These are phyloP conservation scores for Malassezia cuniculi DNA, from an alignment of 1,284 basidiomycete species.

Conservation along the genomic window DNA sequence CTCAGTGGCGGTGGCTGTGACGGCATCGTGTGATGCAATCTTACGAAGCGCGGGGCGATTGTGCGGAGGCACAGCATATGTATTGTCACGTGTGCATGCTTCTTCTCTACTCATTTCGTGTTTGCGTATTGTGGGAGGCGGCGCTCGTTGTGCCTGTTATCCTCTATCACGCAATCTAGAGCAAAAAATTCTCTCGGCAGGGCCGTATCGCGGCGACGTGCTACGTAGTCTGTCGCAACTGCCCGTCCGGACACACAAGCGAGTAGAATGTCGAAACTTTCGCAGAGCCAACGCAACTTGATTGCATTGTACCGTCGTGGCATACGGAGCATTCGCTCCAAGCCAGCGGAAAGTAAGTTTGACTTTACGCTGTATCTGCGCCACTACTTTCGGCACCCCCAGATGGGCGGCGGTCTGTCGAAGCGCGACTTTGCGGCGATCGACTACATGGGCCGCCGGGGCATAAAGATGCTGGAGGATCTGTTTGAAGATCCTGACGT, in stretches of 20 bases:
- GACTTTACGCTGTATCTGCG: constrained; percentile 40
- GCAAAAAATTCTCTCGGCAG: not conserved
- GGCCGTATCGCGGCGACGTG: not conserved
- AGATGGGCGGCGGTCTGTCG: constrained; percentile 31
- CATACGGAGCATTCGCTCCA: constrained; percentile 11
- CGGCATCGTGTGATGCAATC: too few relatives aligned
- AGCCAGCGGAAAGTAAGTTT: constrained; percentile 12
- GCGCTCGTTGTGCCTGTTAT: constrained; percentile 8
- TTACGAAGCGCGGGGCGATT: too few relatives aligned
- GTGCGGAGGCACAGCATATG: too few relatives aligned
- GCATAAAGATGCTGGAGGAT: constrained; percentile 26
- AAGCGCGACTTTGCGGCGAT: constrained; percentile 37
- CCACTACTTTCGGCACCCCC: constrained; percentile 39
- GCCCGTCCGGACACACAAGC: too few relatives aligned
- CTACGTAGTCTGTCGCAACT: too few relatives aligned
- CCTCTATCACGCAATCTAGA: constrained; percentile 18
- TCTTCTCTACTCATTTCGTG: constrained; percentile 15
- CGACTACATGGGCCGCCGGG: constrained; percentile 40
- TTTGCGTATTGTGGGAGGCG: constrained; percentile 17
- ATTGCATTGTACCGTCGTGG: constrained; percentile 12
- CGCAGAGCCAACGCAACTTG: constrained; percentile 9
- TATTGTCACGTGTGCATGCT: too few relatives aligned
- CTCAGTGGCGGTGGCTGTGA: constrained; percentile 13
- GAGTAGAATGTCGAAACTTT: constrained; percentile 6
- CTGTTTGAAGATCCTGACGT: constrained; percentile 30